A percentile compares a stretch with the other conserved stretches of the same genome.
Conservation (phyloP, 495 filamentous ascomycete genomes). For the Penicillium chermesinum region DNA sequence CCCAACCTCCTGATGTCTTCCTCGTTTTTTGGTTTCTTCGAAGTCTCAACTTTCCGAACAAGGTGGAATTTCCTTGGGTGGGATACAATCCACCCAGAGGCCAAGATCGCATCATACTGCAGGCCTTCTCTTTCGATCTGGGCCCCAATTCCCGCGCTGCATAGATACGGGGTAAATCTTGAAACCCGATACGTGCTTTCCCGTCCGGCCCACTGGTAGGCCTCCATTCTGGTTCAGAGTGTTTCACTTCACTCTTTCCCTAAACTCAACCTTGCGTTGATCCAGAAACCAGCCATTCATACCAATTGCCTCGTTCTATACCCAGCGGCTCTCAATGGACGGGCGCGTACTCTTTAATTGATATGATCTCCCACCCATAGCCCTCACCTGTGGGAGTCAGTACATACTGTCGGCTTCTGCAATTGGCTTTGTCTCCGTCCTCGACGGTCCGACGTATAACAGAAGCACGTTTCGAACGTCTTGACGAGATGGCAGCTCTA, state of each 20-base stretch:
- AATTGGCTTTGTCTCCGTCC: no score
- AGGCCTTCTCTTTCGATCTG: neutral
- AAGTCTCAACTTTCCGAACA: neutral
- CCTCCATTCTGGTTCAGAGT: neutral
- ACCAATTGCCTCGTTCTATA: conserved; percentile 14
- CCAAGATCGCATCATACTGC: no score
- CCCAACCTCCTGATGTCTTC: neutral
- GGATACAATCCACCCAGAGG: no score
- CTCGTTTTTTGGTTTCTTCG: neutral
- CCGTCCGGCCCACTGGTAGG: neutral
- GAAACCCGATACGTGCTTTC: neutral
- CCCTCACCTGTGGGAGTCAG: no score
- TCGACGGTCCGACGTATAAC: no score
- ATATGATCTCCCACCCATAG: neutral
- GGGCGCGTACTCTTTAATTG: conserved; percentile 12
- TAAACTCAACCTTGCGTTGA: neutral
- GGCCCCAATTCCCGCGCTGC: neutral
- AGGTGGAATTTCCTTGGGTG: neutral
- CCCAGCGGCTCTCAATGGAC: conserved; percentile 9
- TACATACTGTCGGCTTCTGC: no score
- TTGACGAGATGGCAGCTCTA: no score
- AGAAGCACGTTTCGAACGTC: no score
- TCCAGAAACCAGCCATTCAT: conserved; percentile 1
- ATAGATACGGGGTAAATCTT: neutral
- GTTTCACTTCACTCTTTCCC: neutral